Conservation (phyloP, 441 rosid genomes). For the Mallotus japonicus region DNA sequence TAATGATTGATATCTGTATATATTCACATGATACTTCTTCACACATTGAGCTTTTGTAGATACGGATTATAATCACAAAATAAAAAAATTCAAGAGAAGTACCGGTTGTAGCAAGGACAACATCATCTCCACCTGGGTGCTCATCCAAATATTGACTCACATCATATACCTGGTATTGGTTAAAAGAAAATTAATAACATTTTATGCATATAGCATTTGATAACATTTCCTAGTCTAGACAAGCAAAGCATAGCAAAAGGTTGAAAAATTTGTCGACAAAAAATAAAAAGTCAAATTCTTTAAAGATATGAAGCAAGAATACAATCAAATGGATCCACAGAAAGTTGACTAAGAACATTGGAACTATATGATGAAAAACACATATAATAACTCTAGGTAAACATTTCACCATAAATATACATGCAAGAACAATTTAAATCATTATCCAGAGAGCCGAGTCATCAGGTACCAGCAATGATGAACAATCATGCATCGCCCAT, state of each 20-base stretch:
- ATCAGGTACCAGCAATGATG: background rate
- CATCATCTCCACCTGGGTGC: constrained; percentile 97
- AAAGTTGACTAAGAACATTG: background rate
- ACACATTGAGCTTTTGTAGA: background rate
- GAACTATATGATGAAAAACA: background rate
- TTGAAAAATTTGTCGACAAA: background rate
- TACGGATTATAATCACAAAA: background rate
- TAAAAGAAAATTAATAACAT: background rate
- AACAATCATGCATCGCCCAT: background rate
- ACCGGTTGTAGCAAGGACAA: constrained; percentile 70
- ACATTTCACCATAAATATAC: background rate
- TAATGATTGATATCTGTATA: background rate
- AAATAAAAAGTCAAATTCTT: background rate
- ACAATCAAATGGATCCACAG: background rate
- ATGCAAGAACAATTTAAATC: background rate
- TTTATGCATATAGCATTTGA: constrained; percentile 8
- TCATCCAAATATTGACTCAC: constrained; percentile 79
- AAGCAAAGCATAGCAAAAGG: background rate
- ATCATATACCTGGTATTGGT: constrained; percentile 62
- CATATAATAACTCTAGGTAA: background rate
- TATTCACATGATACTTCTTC: background rate
- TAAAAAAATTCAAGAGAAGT: constrained; percentile 11
- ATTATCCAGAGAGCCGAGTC: background rate
- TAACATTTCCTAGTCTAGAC: too few relatives aligned
- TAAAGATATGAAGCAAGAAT: background rate